Base-by-base conservation (phyloP, 176 grass and related monocot species). In the Hordeum marinum region DNA sequence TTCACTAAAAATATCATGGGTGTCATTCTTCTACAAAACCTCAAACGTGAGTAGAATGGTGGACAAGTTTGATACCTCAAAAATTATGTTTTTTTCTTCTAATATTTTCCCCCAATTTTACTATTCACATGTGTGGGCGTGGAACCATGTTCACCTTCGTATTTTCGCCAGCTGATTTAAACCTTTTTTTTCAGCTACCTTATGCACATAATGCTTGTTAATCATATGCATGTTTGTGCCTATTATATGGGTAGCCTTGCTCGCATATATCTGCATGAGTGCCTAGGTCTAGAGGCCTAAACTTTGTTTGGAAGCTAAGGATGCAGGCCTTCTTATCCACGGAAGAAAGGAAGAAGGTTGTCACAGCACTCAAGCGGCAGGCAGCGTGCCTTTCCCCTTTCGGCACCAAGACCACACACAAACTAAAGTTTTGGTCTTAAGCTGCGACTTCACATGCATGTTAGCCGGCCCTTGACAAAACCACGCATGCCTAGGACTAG, bases 291-390 rank as follows among this genome's bases (percentile, higher is more conserved):
- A 3, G 17, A 31, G 39, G 57, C 45, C 80, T 80, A 87, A 76
- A 52, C 85, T 80, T 91, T 81, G 85, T 84, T 84, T 87, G 45
- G n/a, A 87, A 87, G 81, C 70, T 43, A 87, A 84, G 84, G 66
- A n/a, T 82, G 89, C 32, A 35, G 59, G 48, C 13, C 23, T 68
- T 31, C 59, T 83, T 68, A 87, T 90, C 84, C 80, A 37, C 17
- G 80, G 54, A 11, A 23, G 18, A 36, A 11, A 24, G 35, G 39
- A 52, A 36, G 17, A 59, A 80, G 45, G 36, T 34, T 63, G 43
- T 3, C 7, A 63, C 68, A 71, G 4, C 85, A 91, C 89, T 81
- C 89, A 76, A 87, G 45, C 61, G 68, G 48, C 67, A 21, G 67
- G 48, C 67, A 21, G 75, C 80, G 76, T 60, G 29, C 8, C 89